Evolutionary conservation across 768 basidiomycete species (phyloP).

Genomic region (Termitomyces heimii): DNA sequence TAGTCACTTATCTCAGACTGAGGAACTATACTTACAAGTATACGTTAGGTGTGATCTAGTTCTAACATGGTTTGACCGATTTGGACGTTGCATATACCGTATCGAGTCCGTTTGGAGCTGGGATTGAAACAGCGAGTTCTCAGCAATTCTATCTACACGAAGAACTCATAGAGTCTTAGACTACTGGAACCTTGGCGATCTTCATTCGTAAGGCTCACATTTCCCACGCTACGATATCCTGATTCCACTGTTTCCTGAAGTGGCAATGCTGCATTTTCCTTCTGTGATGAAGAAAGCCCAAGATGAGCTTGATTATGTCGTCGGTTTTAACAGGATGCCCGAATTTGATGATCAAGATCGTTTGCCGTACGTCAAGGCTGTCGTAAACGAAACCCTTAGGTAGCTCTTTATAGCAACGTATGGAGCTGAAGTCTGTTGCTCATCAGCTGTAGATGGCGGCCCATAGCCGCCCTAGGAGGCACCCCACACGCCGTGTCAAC

Average conservation of each 20-base stretch:
- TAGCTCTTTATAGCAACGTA: neutral
- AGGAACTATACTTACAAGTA: no score
- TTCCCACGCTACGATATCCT: neutral
- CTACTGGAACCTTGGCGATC: neutral
- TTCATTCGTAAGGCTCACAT: constrained; percentile 6
- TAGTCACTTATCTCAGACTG: no score
- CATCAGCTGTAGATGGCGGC: constrained; percentile 10
- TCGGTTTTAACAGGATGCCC: constrained; percentile 9
- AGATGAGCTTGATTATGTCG: constrained; percentile 11
- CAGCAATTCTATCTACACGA: neutral
- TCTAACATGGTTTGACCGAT: constrained; percentile 34
- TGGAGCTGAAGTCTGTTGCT: neutral
- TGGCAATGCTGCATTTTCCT: constrained; percentile 13
- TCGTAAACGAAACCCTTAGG: constrained; percentile 14
- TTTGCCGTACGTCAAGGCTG: constrained; percentile 13
- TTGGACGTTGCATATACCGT: constrained; percentile 39
- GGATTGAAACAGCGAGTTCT: constrained; percentile 25
- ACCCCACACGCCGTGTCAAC: constrained; percentile 10
- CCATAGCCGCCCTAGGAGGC: constrained; percentile 9
- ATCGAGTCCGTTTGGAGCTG: constrained; percentile 41
- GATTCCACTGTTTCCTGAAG: neutral
- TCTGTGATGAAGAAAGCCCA: constrained; percentile 19
- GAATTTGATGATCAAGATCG: constrained; percentile 7
- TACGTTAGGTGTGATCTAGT: no score
- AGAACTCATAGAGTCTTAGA: neutral